Percentiles rank a stretch among this genome's conserved stretches.
Conservation (phyloP, 2,329 filamentous ascomycete genomes). For the Pyricularia sp. region DNA sequence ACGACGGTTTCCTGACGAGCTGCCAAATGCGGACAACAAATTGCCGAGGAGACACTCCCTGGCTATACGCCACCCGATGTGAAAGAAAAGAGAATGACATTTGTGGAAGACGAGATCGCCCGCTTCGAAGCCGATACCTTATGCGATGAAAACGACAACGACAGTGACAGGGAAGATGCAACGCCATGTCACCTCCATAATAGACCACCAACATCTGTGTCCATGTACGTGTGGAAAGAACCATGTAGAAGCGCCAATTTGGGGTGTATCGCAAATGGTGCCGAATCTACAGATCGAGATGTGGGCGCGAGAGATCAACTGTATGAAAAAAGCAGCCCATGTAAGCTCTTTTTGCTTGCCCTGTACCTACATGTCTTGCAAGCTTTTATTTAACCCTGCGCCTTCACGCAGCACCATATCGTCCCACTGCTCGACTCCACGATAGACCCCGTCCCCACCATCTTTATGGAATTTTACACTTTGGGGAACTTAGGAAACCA, state of each 20-base stretch:
- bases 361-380: too few relatives aligned
- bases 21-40: not conserved
- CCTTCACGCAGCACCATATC: too few relatives aligned
- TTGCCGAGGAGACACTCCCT: not conserved
- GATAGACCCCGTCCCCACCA: too few relatives aligned
- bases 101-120: not conserved
- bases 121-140: not conserved
- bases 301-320: too few relatives aligned
- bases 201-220: not conserved
- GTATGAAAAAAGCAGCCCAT: too few relatives aligned
- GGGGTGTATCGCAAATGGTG: not conserved
- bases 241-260: not conserved
- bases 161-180: not conserved
- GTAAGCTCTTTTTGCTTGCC: too few relatives aligned
- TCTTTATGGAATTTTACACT: too few relatives aligned
- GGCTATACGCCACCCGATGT: not conserved
- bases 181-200: not conserved
- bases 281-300: not conserved
- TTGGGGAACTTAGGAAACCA: too few relatives aligned
- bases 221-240: not conserved
- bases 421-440: too few relatives aligned
- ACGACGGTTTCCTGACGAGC: not conserved
- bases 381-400: too few relatives aligned
- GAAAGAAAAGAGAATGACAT: not conserved
- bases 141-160: not conserved